Evolutionary conservation across 331 rosid genomes (phyloP).

Genomic region (Saraca asoca): DNA sequence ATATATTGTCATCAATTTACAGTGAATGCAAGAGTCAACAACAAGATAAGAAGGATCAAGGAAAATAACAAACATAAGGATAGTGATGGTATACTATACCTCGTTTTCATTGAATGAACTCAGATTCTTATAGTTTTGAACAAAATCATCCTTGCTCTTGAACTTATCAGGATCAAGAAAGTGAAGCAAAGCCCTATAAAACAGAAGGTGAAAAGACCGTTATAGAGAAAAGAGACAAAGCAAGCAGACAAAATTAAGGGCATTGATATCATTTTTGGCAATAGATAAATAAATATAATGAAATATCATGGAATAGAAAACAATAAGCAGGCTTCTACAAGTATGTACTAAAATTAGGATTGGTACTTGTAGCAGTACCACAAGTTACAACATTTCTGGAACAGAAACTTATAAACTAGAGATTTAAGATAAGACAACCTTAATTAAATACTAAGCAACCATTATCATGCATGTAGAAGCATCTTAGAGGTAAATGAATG

Average conservation of each 20-base stretch:
- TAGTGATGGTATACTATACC: slow-evolving; percentile 46
- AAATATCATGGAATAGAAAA: background rate
- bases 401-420: background rate
- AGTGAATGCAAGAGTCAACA: background rate
- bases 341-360: too few relatives aligned
- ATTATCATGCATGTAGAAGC: slow-evolving; percentile 17
- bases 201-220: slow-evolving; percentile 11
- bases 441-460: background rate
- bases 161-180: slow-evolving; percentile 88
- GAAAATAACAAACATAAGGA: background rate
- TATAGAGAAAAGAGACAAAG: slow-evolving; percentile 10
- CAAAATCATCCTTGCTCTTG: slow-evolving; percentile 90
- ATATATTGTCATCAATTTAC: slow-evolving; percentile 32
- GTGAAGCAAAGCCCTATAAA: slow-evolving; percentile 92
- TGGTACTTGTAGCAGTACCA: too few relatives aligned
- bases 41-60: slow-evolving; percentile 17
- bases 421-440: background rate
- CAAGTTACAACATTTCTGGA: background rate
- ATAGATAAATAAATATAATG: slow-evolving; percentile 1
- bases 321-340: too few relatives aligned
- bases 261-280: slow-evolving; percentile 7
- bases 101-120: slow-evolving; percentile 96
- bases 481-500: slow-evolving; percentile 1
- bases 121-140: slow-evolving; percentile 93
- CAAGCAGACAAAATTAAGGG: slow-evolving; percentile 28